Conservation (phyloP, 371 early-diverging fungal genomes). For the Rhizopus stolonifer region DNA sequence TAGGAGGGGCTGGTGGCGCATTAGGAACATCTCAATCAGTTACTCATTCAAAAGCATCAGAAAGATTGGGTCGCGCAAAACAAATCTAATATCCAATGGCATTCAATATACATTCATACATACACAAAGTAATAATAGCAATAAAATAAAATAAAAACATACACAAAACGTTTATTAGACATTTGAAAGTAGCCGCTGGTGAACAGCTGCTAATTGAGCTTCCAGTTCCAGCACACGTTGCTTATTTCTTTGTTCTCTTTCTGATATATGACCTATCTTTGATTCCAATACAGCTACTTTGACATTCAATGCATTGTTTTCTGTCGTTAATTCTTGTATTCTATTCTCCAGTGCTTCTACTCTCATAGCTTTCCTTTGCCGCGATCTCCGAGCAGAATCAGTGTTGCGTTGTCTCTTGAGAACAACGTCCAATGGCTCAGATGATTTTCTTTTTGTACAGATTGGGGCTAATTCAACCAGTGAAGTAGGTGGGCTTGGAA, state of each 20-base stretch:
- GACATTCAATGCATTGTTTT: conserved; percentile 60
- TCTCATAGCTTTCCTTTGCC: conserved; percentile 72
- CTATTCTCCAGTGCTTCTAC: conserved; percentile 75
- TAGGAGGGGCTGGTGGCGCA: conserved; percentile 31
- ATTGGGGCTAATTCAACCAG: not conserved
- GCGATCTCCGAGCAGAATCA: conserved; percentile 88
- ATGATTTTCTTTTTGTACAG: not conserved
- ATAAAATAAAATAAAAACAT: not conserved
- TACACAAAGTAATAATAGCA: too few relatives aligned
- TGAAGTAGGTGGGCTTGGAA: conserved; percentile 6
- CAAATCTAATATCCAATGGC: too few relatives aligned
- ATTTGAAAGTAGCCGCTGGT: conserved; percentile 2
- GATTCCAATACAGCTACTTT: conserved; percentile 68
- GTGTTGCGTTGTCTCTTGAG: conserved; percentile 82
- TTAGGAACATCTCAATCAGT: conserved; percentile 16
- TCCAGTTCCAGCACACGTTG: conserved; percentile 64
- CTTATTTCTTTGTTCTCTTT: conserved; percentile 60
- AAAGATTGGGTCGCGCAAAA: conserved; percentile 27
- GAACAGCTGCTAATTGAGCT: conserved; percentile 55
- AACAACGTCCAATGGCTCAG: conserved; percentile 25
- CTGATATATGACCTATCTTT: conserved; percentile 50
- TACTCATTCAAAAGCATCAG: conserved; percentile 26
- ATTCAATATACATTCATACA: too few relatives aligned
- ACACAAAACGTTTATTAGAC: too few relatives aligned
- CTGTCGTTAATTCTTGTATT: conserved; percentile 67